Evolutionary conservation across 192 early-diverging fungal genomes (phyloP), one percentile per base, ranked within the genome.

Genomic region (Coemansia sp.): DNA sequence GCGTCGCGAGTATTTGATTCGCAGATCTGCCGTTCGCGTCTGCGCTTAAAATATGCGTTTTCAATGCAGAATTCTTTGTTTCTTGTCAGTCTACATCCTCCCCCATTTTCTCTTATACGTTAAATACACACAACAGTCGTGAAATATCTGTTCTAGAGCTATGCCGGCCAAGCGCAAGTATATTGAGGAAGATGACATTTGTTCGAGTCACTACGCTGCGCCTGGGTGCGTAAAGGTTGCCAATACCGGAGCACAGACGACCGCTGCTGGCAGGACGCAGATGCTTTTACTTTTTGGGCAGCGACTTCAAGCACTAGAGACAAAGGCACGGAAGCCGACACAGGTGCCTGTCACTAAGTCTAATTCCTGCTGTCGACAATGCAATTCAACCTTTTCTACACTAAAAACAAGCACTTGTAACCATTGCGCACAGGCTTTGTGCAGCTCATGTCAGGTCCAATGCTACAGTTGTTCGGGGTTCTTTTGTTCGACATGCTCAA

Each of bases 271-370:
- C 51, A 58, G 59, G 51, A 74, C 76, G 14, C 73, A 69, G 55
- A 81, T 81, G 79, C 57, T 80, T 51, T 46, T 84, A 21, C 69
- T 19, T 19, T 80, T 75, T 66, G 82, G 82, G 2, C 82, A 84
- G 63, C 58, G 22, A 1, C 61, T 72, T 25, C 73, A 73, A 32
- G 62, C 68, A 5, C 63, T 62, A 19, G 55, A 70, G 20, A 22
- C 33, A 3, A 76, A 69, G 51, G 39, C 59, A 0, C 54, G 36
- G 23, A 32, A 56, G 30, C 30, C 25, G 46, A 22, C 39, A 17
- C 8, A 10, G 3, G 9, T 17, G 11, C 39, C 19, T 25, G 27
- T 27, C 23, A 6, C 22, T 32, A 27, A 22, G 32, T 56, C 54
- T 6, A 39, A 39, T 31, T 6, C 27, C 11, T 51, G 39, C n/a